phyloP scores from a whole-genome alignment of 2,329 filamentous ascomycete genomes.

The Hypoxylon sp. region DNA sequence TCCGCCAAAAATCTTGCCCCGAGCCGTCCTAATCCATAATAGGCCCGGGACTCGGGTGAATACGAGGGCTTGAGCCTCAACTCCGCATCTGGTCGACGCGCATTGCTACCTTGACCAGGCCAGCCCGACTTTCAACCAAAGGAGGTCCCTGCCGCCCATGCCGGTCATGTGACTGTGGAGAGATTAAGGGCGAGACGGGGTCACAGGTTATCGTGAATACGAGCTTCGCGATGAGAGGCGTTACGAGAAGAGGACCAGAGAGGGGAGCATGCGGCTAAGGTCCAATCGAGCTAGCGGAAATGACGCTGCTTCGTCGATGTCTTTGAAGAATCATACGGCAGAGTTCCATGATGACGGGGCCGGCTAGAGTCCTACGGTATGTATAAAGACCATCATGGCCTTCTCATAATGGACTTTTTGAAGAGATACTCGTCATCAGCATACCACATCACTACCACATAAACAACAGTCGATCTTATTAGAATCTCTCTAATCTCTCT shows the following conservation, averaged over 20 bases:
- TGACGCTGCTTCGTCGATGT: not conserved
- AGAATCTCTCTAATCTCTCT: constrained; percentile 21
- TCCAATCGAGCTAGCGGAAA: constrained; percentile 12
- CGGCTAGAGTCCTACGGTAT: not conserved
- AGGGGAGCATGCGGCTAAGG: constrained; percentile 9
- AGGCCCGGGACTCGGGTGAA: constrained; percentile 17
- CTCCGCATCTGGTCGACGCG: too few species aligned
- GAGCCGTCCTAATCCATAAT: constrained; percentile 7
- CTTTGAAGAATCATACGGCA: constrained; percentile 5
- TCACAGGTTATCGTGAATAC: constrained; percentile 23
- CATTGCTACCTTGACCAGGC: too few species aligned
- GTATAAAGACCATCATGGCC: constrained; percentile 20
- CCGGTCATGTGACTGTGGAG: constrained; percentile 33
- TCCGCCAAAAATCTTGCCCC: not conserved
- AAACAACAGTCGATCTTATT: constrained; percentile 10
- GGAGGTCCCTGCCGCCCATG: too few species aligned
- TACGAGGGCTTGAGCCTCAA: constrained; percentile 35
- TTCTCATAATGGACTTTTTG: not conserved
- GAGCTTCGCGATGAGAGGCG: constrained; percentile 25
- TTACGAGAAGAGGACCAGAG: not conserved
- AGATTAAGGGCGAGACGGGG: constrained; percentile 25
- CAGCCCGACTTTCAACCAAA: too few species aligned
- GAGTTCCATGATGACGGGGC: not conserved
- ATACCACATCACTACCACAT: constrained; percentile 13
- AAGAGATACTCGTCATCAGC: not conserved